Percentiles rank a stretch among this genome's conserved stretches.
phyloP scores from a whole-genome alignment of 176 grass and related monocot species.

The Triticum urartu region DNA sequence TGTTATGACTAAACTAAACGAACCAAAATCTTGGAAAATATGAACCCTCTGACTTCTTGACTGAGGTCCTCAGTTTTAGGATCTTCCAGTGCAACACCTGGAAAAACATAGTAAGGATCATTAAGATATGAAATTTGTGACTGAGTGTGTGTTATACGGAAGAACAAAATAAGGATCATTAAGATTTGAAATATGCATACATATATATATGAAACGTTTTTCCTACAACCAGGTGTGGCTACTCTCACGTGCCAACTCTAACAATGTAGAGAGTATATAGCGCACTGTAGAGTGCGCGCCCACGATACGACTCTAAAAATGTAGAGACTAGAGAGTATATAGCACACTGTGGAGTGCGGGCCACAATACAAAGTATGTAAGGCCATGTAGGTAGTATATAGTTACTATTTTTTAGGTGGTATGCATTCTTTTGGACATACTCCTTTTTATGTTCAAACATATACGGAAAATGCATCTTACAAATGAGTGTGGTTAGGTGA shows the following conservation, averaged over 20 bases:
- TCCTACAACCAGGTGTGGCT: neutral
- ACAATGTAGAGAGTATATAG: neutral
- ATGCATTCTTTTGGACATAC: neutral
- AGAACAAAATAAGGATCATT: slow-evolving; percentile 19
- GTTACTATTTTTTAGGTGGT: neutral
- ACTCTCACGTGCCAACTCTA: neutral
- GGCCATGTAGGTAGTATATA: neutral
- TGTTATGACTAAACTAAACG: slow-evolving; percentile 33
- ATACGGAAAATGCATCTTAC: neutral
- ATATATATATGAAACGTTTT: neutral
- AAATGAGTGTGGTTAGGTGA: neutral
- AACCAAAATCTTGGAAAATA: slow-evolving; percentile 98
- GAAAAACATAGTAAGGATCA: slow-evolving; percentile 16
- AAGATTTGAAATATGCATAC: neutral
- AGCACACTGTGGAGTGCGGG: neutral
- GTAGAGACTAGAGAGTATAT: neutral
- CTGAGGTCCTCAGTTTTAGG: slow-evolving; percentile 85
- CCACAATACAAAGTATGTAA: neutral
- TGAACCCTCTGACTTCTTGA: slow-evolving; percentile 97
- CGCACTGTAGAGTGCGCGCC: neutral
- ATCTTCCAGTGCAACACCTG: slow-evolving; percentile 85
- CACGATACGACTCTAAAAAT: neutral
- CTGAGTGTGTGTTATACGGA: neutral
- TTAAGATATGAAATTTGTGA: neutral
- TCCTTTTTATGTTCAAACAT: neutral